Percentiles rank a stretch among this genome's conserved stretches.
phyloP scores from a whole-genome alignment of 2,329 filamentous ascomycete species.

The Verticillium klebahnii region DNA sequence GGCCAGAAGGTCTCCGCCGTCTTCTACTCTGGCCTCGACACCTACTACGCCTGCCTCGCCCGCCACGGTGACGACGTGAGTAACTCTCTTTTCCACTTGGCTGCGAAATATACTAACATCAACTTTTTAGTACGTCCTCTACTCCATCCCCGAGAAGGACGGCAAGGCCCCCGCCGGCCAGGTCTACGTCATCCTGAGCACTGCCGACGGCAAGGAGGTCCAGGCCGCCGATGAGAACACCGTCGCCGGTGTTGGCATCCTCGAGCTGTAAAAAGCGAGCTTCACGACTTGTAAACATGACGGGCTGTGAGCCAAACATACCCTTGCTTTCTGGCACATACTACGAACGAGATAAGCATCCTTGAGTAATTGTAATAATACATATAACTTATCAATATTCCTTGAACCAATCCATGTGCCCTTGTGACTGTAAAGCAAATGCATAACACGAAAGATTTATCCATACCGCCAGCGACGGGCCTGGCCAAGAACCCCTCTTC shows the following conservation, averaged over 20 bases:
- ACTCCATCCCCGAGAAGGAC: slow-evolving; percentile 15
- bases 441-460: no score
- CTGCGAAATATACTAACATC: slow-evolving; percentile 7
- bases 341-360: neutral
- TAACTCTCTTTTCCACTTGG: slow-evolving; percentile 15
- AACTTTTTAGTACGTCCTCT: slow-evolving; percentile 12
- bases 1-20: slow-evolving; percentile 22
- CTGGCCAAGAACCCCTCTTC: no score
- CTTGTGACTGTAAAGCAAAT: no score
- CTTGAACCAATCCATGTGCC: no score
- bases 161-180: slow-evolving; percentile 24
- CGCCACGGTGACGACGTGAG: slow-evolving; percentile 9
- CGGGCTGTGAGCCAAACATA: neutral
- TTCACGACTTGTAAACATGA: neutral
- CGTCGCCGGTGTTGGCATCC: slow-evolving; percentile 29
- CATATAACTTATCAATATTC: neutral
- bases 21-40: slow-evolving; percentile 23
- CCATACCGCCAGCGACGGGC: no score
- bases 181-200: slow-evolving; percentile 33
- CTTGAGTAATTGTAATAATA: neutral
- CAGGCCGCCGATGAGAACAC: slow-evolving; percentile 29
- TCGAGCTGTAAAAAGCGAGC: slow-evolving; percentile 17
- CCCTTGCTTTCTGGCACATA: neutral
- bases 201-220: slow-evolving; percentile 23
- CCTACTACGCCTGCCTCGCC: slow-evolving; percentile 11